Conservation (phyloP, 2,329 filamentous ascomycete genomes). For the Colletotrichum trifolii region DNA sequence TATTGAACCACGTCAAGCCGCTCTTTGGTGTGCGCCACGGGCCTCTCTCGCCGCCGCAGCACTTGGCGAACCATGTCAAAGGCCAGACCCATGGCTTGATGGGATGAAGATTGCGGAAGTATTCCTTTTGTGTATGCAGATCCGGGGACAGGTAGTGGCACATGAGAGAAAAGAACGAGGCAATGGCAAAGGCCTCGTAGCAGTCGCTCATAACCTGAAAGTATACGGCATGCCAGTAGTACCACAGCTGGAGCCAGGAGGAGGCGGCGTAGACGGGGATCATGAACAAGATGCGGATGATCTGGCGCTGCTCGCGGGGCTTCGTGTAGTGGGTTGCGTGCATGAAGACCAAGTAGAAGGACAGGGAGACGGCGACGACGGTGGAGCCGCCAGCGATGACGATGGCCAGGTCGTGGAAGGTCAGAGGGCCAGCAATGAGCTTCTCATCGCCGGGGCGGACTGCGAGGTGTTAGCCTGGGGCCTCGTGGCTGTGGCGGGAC, state of each 20-base stretch:
- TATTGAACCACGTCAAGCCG: slow-evolving; percentile 91
- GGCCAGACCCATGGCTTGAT: slow-evolving; percentile 81
- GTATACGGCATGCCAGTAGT: slow-evolving; percentile 83
- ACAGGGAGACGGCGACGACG: slow-evolving; percentile 62
- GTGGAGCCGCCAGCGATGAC: slow-evolving; percentile 61
- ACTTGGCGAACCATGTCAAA: slow-evolving; percentile 75
- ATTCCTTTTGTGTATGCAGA: slow-evolving; percentile 83
- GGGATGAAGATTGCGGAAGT: slow-evolving; percentile 76
- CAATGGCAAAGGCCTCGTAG: slow-evolving; percentile 90
- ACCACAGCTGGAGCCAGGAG: slow-evolving; percentile 78
- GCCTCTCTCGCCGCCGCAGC: slow-evolving; percentile 76
- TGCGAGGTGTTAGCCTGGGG: slow-evolving; percentile 39
- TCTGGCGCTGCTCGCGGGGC: slow-evolving; percentile 71
- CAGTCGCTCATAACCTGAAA: slow-evolving; percentile 85
- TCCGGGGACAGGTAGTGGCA: slow-evolving; percentile 84
- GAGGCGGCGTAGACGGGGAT: slow-evolving; percentile 83
- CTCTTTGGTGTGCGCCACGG: slow-evolving; percentile 80
- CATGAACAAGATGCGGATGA: slow-evolving; percentile 91
- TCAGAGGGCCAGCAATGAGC: slow-evolving; percentile 58
- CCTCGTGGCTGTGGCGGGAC: too few relatives aligned
- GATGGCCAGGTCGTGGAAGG: slow-evolving; percentile 66
- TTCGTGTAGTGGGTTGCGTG: slow-evolving; percentile 72
- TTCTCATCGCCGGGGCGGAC: slow-evolving; percentile 58
- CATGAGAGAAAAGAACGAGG: slow-evolving; percentile 85
- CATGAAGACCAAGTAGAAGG: slow-evolving; percentile 67